Base-by-base conservation (phyloP, 2,329 filamentous ascomycete genomes). In the Colletotrichum sp. region DNA sequence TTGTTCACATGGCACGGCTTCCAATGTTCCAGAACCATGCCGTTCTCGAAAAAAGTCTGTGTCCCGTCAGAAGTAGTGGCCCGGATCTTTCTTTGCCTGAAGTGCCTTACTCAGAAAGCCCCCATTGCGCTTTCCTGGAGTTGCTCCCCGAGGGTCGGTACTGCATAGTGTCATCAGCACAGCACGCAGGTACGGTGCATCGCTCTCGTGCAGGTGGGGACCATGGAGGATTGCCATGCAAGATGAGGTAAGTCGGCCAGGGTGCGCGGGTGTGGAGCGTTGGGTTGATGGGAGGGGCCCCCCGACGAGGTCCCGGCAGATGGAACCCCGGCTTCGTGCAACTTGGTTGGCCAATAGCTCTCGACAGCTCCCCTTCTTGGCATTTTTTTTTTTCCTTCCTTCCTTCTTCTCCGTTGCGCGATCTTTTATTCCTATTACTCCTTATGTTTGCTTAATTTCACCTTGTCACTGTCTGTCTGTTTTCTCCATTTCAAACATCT, bases 201-300 rank as follows among this genome's bases (percentile, higher is more conserved):
- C 57, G 18, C 6, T 28, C 24, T 12, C 16, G 28, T 66, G 38
- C 63, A 48, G 26, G 63, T 28, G 57, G 67, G 55, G 26, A 30
- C 48, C 12, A 52, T 38, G 52, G 26, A 70, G 28, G 18, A 13
- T 32, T 63, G 67, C 55, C 21, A 73, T 76, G 74, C 65, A 74
- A 69, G 74, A 73, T 73, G 64, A 68, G 70, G 43, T 63, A 63
- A 65, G 65, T 43, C 9, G 21, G 24, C 48, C 68, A 65, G 67
- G 67, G 68, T 26, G 30, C 36, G 38, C 38, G 63, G 63, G 57
- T 76, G 30, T 74, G 64, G 71, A 65, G 64, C 48, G 24, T 60
- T 32, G 13, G 30, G 30, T 32, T 38, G 52, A 34, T 34, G 58
- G 58, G 43, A 10, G 38, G 58, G 58, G 15, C 28, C 5, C 58